Percentiles rank a stretch among this genome's conserved stretches.
Conservation (phyloP, 1,284 basidiomycete species). For the Cutaneotrichosporon dermatis region DNA sequence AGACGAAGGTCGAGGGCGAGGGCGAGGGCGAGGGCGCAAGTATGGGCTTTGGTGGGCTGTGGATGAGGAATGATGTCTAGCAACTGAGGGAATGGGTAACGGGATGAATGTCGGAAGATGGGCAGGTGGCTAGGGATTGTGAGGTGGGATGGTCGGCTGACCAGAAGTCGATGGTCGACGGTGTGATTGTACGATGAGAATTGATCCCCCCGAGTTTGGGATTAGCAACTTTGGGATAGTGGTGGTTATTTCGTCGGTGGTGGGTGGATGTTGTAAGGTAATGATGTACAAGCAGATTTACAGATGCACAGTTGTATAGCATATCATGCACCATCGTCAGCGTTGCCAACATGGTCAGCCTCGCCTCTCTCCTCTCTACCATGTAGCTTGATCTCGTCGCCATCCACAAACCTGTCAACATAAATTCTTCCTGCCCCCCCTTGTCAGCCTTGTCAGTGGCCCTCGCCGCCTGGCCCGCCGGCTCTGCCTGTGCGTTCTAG, state of each 20-base stretch:
- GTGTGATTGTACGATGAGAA: no score
- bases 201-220: no score
- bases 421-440: no score
- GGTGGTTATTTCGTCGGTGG: not conserved
- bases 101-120: not conserved
- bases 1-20: not conserved
- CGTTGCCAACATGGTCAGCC: no score
- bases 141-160: not conserved
- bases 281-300: no score
- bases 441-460: no score
- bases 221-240: not conserved
- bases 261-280: no score
- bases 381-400: not conserved
- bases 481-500: no score
- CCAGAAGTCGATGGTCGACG: not conserved
- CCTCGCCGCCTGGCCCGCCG: no score
- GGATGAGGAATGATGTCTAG: not conserved
- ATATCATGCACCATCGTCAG: no score
- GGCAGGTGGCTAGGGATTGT: not conserved
- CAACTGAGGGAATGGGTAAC: not conserved
- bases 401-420: not conserved
- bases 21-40: not conserved
- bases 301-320: no score
- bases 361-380: no score
- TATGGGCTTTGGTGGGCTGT: not conserved